Base-by-base conservation (phyloP, 129 eudicot genomes). In the Heracleum sosnowskyi region DNA sequence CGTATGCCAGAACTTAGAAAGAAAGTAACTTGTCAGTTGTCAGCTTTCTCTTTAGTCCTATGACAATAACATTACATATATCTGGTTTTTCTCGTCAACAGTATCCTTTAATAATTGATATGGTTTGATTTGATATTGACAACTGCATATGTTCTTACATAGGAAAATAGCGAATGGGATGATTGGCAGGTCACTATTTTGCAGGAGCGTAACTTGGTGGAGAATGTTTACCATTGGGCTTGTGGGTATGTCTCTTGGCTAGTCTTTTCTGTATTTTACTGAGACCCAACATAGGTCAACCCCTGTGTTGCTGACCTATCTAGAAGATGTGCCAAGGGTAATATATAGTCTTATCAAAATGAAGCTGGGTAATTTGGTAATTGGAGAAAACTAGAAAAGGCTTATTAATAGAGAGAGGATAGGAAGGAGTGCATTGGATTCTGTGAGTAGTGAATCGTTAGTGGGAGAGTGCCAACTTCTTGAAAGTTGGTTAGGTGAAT, bases 181-280 rank as follows among this genome's bases (percentile, higher is more conserved):
- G 94, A 95, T 53, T 95, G 98, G 98, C 93, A 88, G 80, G 78
- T 82, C 60, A 86, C 92, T 39, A 89, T 84, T 85, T 74, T 95
- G 82, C 98, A 91, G 84, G 94, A 95, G 78, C 90, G 94, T 69
- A 91, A 91, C 75, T 75, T 83, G 82, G 78, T 88, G 24, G 97
- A 90, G 78, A 95, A 95, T 81, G 98, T 95, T 37, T 90, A 95
- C 72, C 88, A 97, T 11, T 95, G 98, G 98, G 90, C 92, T 87
- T 95, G 98, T 62, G 98, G 98, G 98, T 90, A 86, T 68, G 91
- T 47, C 66, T 84, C 73, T 83, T 80, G 31, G 44, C 40, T 36
- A 33, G 73, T 81, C 60, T 53, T 24, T 71, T 63, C 20, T 29
- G 36, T 63, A 28, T 11, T 11, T 63, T 63, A 20, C 36, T 8